Evolutionary conservation across 345 rosid genomes (phyloP), one percentile per base, ranked within the genome.

Genomic region (Anacardium occidentale): DNA sequence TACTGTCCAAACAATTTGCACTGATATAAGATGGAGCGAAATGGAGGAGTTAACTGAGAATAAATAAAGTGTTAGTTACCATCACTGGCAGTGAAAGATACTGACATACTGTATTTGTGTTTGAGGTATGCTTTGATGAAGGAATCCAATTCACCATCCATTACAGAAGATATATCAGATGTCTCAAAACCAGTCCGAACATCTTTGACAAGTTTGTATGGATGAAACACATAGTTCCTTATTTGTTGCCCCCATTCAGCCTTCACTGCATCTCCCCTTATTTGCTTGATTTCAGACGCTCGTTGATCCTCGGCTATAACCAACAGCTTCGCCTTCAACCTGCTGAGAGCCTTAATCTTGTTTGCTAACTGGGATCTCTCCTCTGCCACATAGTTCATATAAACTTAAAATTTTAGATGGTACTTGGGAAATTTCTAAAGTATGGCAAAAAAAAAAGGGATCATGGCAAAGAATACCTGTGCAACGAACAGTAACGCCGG

Each of bases 161-260:
- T 92, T n/a, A 95, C 94, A 48, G 97, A 90, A 37, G 81, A 57
- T 64, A 95, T 83, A 78, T 92, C 99, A 0, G 96, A 87, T 60
- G 99, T 92, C 76, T 90, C 99, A 0, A 75, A 64, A 29, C 91
- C 83, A 9, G 97, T 90, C 53, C 99, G 78, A 3, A 92, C 90
- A 70, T 95, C 99, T 74, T 95, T 92, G 55, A 95, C 97, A 9
- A 95, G 91, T 80, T 95, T 95, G 83, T 95, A 92, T 0, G 99
- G 99, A 83, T 95, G 98, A 83, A 95, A 92, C 22, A 95, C 99
- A 17, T 92, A 92, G 81, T 95, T 92, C 72, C 97, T 70, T 58
- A 92, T 92, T 73, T 92, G 98, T 77, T 92, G 99, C 42, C 99
- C 99, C 99, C 99, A 95, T 64, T 92, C 98, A 8, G 98, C 99